phyloP scores from a whole-genome alignment of 1,284 basidiomycete species.

The Porodaedalea pini region DNA sequence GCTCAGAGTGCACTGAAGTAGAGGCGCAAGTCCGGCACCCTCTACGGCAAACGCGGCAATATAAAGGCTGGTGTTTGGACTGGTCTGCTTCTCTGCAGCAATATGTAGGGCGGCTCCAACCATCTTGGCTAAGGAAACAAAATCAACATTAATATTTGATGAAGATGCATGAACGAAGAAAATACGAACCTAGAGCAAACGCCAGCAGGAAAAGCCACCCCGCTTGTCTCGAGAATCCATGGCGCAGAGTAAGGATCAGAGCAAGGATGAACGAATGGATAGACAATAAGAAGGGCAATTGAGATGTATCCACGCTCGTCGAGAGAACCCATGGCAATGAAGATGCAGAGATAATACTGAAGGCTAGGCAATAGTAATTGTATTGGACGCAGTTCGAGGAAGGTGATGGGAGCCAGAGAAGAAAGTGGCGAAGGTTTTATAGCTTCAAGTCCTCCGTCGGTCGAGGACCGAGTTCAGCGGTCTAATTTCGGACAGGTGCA shows the following conservation, averaged over 20 bases:
- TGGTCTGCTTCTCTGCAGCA: constrained; percentile 42
- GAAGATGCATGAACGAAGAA: not conserved
- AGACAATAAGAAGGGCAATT: constrained; percentile 50
- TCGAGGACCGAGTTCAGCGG: no score
- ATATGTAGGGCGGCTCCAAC: constrained; percentile 53
- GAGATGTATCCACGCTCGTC: constrained; percentile 45
- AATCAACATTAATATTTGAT: not conserved
- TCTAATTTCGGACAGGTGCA: no score
- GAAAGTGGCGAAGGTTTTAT: no score
- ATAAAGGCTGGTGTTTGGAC: constrained; percentile 40
- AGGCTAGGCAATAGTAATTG: no score
- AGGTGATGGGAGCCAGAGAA: no score
- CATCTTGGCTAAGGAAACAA: constrained; percentile 44
- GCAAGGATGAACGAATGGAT: constrained; percentile 49
- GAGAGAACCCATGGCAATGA: constrained; percentile 14
- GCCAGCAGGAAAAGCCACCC: constrained; percentile 59
- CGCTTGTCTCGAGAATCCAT: constrained; percentile 50
- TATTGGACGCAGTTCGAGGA: no score
- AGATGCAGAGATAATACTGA: no score
- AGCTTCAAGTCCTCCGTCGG: no score
- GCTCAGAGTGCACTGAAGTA: constrained; percentile 56
- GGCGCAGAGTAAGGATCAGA: constrained; percentile 41
- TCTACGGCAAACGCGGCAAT: constrained; percentile 54
- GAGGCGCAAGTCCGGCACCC: constrained; percentile 46
- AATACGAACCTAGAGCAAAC: constrained; percentile 45